phyloP scores from a whole-genome alignment of 73 alveolate species.

The Tetrahymena borealis region DNA sequence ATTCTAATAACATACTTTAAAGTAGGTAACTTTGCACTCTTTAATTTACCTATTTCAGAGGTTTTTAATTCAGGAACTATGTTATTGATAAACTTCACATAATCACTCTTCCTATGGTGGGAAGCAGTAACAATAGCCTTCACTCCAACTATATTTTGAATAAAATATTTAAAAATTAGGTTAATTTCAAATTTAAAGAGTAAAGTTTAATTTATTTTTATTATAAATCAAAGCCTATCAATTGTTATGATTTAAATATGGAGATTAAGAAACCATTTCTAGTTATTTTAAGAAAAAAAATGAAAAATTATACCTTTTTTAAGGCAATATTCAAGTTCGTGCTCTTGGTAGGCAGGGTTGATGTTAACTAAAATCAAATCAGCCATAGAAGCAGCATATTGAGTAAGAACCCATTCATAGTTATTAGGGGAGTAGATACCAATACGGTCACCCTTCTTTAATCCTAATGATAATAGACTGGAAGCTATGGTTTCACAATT shows the following conservation, averaged over 20 bases:
- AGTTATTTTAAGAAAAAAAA: not conserved
- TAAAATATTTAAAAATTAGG: not conserved
- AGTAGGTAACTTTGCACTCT: constrained; percentile 25
- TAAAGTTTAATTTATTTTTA: no score
- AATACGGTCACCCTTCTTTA: constrained; percentile 67
- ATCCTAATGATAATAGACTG: constrained; percentile 70
- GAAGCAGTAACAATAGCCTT: constrained; percentile 64
- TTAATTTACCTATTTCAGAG: constrained; percentile 25
- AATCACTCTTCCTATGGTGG: constrained; percentile 50
- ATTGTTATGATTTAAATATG: no score
- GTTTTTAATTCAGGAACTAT: constrained; percentile 49
- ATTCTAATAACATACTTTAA: constrained; percentile 42
- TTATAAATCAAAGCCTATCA: no score
- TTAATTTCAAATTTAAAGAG: no score
- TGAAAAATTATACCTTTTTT: constrained; percentile 15
- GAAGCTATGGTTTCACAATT: constrained; percentile 61
- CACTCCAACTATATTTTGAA: constrained; percentile 39
- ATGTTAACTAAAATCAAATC: constrained; percentile 76
- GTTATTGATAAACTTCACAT: constrained; percentile 49
- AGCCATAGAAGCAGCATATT: constrained; percentile 69
- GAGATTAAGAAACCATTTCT: no score
- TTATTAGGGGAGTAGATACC: constrained; percentile 78
- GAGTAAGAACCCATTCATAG: constrained; percentile 67
- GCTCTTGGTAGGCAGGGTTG: constrained; percentile 74
- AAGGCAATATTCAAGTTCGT: constrained; percentile 54